Base-by-base conservation (phyloP, 1,284 basidiomycete genomes). In the Ustilago hordei region DNA sequence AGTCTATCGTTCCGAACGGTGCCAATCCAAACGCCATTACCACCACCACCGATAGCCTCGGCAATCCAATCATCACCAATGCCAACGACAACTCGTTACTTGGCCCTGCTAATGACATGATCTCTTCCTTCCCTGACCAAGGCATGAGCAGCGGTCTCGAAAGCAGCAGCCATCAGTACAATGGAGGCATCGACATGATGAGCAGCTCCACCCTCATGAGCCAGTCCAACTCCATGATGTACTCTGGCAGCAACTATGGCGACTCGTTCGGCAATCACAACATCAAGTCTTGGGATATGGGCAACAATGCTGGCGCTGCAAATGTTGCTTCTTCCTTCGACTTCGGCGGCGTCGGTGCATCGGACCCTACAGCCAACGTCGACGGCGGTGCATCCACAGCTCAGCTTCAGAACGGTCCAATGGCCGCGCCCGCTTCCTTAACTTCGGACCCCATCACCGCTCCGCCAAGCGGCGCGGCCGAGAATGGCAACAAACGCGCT, bases 151-250 rank as follows among this genome's bases (percentile, higher is more conserved):
- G 54, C 34, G 55, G 54, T 6, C 55, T 60, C 57, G 59, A 59
- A 15, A 60, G 50, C 39, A 47, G 19, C 56, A 50, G 41, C 52
- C 52, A 55, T 15, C 6, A 62, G 36, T 32, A 52, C 19, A 60
- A 60, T 58, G 59, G 50, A 34, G 48, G 52, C 17, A 48, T 75
- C 47, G 71, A 78, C 58, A 70, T 78, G 57, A 70, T 74, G 67
- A 45, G 47, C 36, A 55, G 67, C 43, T 65, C 66, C 13, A 34
- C 59, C 1, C 60, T 72, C 56, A 72, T 77, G 69, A 68, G 63
- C 43, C 74, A 69, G 48, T 69, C 69, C 63, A 61, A 68, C 50
- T 75, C 73, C 41, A 56, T 70, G 45, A 59, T 75, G 50, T 75
- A 68, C 52, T 15, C 28, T 12, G 59, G 55, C 52, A 64, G 64